Evolutionary conservation across 352 stramenopile genomes (phyloP).

Genomic region (Peronospora farinosa): DNA sequence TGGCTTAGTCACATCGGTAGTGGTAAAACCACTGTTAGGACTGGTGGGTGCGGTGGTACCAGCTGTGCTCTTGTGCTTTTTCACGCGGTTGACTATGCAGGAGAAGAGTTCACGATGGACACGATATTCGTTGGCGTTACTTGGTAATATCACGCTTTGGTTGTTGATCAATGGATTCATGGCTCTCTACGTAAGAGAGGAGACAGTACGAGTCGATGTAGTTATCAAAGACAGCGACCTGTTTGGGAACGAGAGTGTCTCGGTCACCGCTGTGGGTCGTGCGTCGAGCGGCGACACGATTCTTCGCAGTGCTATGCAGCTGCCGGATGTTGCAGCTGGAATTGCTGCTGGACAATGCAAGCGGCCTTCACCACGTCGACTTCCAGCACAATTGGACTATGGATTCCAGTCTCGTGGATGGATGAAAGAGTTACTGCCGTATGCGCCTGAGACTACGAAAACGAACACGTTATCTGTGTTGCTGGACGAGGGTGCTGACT

Average conservation of each 20-base stretch:
- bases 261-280: not conserved
- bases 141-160: conserved; percentile 44
- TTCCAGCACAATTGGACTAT: conserved; percentile 42
- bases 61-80: conserved; percentile 48
- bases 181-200: conserved; percentile 43
- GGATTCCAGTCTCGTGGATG: conserved; percentile 46
- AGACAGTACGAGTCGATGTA: conserved; percentile 17
- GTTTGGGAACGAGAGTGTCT: conserved; percentile 4
- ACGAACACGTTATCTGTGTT: conserved; percentile 24
- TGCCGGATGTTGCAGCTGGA: conserved; percentile 19
- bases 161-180: conserved; percentile 63
- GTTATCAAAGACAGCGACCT: conserved; percentile 33
- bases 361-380: conserved; percentile 34
- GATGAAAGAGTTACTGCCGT: conserved; percentile 33
- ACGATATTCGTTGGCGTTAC: conserved; percentile 22
- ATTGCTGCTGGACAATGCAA: conserved; percentile 28
- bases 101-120: conserved; percentile 26
- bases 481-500: conserved; percentile 7
- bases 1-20: conserved; percentile 26
- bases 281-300: conserved; percentile 33
- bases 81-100: conserved; percentile 45
- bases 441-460: conserved; percentile 18
- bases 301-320: conserved; percentile 29
- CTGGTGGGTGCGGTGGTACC: conserved; percentile 46
- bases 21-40: conserved; percentile 42